Evolutionary conservation across 2,329 filamentous ascomycete genomes (phyloP).

Genomic region (Trichoderma brevicompactum): DNA sequence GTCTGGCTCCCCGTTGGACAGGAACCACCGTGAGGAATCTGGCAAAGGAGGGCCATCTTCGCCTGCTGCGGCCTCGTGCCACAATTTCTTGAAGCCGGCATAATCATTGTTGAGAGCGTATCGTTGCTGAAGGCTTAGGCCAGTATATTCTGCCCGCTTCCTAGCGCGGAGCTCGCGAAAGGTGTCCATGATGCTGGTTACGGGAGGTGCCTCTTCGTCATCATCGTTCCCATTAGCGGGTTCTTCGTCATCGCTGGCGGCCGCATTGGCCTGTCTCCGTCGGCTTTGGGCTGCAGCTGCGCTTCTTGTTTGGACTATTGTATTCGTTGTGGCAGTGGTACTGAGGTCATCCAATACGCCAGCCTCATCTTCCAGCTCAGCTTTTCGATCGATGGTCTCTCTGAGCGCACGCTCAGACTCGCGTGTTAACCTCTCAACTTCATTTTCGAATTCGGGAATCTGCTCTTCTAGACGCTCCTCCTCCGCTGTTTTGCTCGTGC

Average conservation of each 20-base stretch:
- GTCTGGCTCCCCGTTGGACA: slow-evolving; percentile 49
- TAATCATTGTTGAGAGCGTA: slow-evolving; percentile 64
- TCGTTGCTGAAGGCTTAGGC: slow-evolving; percentile 49
- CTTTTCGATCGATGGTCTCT: slow-evolving; percentile 53
- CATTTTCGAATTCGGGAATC: slow-evolving; percentile 44
- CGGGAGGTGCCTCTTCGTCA: slow-evolving; percentile 33
- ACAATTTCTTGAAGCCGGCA: slow-evolving; percentile 60
- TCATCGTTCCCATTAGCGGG: slow-evolving; percentile 36
- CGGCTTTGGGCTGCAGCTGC: slow-evolving; percentile 22
- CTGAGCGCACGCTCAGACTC: slow-evolving; percentile 54
- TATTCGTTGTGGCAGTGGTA: slow-evolving; percentile 36
- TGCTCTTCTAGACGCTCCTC: slow-evolving; percentile 47
- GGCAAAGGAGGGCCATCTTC: slow-evolving; percentile 56
- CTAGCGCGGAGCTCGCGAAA: slow-evolving; percentile 44
- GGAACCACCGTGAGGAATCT: slow-evolving; percentile 60
- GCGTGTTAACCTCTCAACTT: slow-evolving; percentile 50
- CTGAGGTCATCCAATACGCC: slow-evolving; percentile 46
- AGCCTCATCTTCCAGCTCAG: slow-evolving; percentile 55
- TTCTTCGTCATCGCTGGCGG: slow-evolving; percentile 27
- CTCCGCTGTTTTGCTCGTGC: slow-evolving; percentile 42
- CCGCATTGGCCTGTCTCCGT: slow-evolving; percentile 24
- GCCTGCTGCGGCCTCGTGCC: slow-evolving; percentile 58
- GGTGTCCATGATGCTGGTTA: slow-evolving; percentile 39
- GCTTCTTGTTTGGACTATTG: slow-evolving; percentile 18
- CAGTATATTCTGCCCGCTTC: slow-evolving; percentile 50